Base-by-base conservation (phyloP, 306 rosid genomes). In the Lathyrus tuberosus region DNA sequence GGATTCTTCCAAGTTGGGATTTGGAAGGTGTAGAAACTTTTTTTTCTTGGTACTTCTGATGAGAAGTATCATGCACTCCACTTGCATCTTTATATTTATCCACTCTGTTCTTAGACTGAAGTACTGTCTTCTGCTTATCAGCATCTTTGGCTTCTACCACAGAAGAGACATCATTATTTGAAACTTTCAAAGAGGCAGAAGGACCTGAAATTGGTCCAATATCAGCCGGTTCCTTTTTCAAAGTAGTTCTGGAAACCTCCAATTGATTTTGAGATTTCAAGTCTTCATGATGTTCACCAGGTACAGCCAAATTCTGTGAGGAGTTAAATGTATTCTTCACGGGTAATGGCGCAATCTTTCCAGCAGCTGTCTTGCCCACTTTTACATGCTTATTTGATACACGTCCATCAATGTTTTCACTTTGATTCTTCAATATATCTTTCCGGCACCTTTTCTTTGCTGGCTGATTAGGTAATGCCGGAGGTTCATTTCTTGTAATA, bases 391-490 rank as follows among this genome's bases (percentile, higher is more conserved):
- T 89, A 77, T 75, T 83, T 79, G 89, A 74, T 71, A 73, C 74
- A 61, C 66, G 86, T 66, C 68, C 76, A 43, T 82, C 92, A 75
- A 80, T 72, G 51, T 80, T 85, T 69, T 79, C 91, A 51, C 87
- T 83, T 65, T 82, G 84, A 59, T 80, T 84, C 87, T 89, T 91
- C 35, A 24, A 71, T 47, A 77, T 65, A 74, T 95, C 97, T 84
- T 87, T 95, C 69, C 92, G 86, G 79, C 96, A 84, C 81, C 96
- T 91, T 82, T 91, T 91, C 89, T 95, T 91, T 79, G 87, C 90
- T 80, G 85, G 99, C 79, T 80, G 96, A 71, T 74, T 87, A 65
- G 99, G 97, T 69, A 87, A 78, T 52, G 30, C 86, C 59, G 78
- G 65, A 56, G 96, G 81, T 65, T 85, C 87, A 54, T 76, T 84